Evolutionary conservation across 1,284 basidiomycete genomes (phyloP).

Genomic region (Papiliotrema nemorosa): DNA sequence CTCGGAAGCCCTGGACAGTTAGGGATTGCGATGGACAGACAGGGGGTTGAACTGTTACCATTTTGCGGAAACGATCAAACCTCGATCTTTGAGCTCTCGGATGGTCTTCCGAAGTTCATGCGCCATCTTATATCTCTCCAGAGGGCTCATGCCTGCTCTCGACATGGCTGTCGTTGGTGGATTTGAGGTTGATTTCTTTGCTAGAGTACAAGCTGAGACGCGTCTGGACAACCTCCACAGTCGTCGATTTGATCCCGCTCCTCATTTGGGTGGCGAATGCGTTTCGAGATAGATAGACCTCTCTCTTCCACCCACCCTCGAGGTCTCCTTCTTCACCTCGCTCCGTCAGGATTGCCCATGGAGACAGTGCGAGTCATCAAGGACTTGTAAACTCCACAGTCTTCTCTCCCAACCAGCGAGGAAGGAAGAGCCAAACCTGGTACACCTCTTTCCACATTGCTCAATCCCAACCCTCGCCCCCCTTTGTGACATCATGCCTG

Average conservation of each 20-base stretch:
- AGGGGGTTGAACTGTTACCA: slow-evolving; percentile 47
- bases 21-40: not conserved
- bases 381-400: too few species aligned
- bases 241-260: too few species aligned
- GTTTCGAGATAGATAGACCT: slow-evolving; percentile 1
- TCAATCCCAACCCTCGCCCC: not conserved
- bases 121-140: slow-evolving; percentile 37
- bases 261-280: too few species aligned
- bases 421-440: too few species aligned
- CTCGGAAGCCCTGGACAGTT: slow-evolving; percentile 42
- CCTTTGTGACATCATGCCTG: slow-evolving; percentile 13
- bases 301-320: slow-evolving; percentile 6
- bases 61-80: slow-evolving; percentile 45
- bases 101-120: slow-evolving; percentile 42
- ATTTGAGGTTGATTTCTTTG: not conserved
- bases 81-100: slow-evolving; percentile 45
- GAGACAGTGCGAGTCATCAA: too few species aligned
- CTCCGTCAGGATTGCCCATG: not conserved
- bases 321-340: not conserved
- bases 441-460: too few species aligned
- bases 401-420: too few species aligned
- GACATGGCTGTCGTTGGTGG: not conserved
- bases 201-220: not conserved
- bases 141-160: not conserved
- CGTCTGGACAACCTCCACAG: slow-evolving; percentile 7